A percentile compares a stretch with the other conserved stretches of the same genome.
phyloP scores from a whole-genome alignment of 345 rosid genomes.

The Syzygium aqueum region DNA sequence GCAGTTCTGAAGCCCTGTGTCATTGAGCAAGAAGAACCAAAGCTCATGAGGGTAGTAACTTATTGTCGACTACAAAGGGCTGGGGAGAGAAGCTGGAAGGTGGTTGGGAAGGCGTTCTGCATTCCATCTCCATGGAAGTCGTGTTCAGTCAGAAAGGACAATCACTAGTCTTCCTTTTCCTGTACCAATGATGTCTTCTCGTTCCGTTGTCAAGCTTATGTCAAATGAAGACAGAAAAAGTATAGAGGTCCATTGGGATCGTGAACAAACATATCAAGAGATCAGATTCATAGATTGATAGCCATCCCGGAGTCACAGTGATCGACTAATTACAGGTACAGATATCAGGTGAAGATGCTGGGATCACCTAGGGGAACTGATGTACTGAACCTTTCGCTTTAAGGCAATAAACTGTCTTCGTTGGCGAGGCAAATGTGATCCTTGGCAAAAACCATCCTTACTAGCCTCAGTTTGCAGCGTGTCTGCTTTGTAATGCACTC shows the following conservation, averaged over 20 bases:
- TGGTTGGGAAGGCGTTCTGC: background rate
- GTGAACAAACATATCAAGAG: background rate
- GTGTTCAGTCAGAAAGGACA: background rate
- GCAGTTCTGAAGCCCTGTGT: background rate
- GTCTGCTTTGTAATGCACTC: background rate
- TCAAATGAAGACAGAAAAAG: background rate
- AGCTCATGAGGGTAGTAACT: background rate
- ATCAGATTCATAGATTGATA: background rate
- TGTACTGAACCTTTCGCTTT: background rate
- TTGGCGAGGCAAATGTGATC: background rate
- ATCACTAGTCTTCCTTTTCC: background rate
- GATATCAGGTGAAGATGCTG: background rate
- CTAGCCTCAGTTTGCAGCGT: background rate
- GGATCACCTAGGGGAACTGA: background rate
- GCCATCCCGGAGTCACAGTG: background rate
- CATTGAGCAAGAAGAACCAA: background rate
- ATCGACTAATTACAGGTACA: background rate
- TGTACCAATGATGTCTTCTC: background rate
- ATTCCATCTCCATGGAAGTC: background rate
- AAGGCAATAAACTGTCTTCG: background rate
- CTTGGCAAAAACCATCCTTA: background rate
- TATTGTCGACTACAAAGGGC: background rate
- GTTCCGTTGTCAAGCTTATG: background rate
- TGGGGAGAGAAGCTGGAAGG: background rate
- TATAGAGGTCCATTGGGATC: background rate